These are phyloP conservation scores for Diphasiastrum complanatum DNA, from an alignment of 83 land plant species.

Conservation along the genomic window DNA sequence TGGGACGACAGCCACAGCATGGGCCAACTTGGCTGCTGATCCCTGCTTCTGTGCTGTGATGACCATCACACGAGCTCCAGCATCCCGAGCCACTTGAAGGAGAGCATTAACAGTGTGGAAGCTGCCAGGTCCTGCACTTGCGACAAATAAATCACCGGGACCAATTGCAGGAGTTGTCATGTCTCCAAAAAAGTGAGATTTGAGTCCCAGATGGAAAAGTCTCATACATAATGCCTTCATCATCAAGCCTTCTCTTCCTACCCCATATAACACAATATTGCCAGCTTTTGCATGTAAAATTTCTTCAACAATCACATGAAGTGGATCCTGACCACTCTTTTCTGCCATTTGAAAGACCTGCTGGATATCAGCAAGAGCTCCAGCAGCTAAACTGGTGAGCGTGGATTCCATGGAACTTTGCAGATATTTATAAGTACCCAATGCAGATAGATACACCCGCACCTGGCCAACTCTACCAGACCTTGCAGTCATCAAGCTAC, in stretches of 20 bases:
- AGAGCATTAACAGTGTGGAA: conserved; percentile 87
- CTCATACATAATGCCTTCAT: conserved; percentile 79
- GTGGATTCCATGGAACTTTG: too few species aligned
- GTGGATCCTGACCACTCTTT: too few species aligned
- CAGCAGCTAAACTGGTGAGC: too few species aligned
- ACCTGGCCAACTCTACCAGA: too few species aligned
- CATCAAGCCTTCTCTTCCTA: conserved; percentile 92
- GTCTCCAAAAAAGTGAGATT: conserved; percentile 60
- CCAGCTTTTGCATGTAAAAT: too few species aligned
- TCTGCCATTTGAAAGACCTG: too few species aligned
- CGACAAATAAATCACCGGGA: conserved; percentile 59
- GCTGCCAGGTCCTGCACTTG: conserved; percentile 90
- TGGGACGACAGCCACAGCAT: conserved; percentile 46
- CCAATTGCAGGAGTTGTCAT: conserved; percentile 60
- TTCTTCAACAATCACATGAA: too few species aligned
- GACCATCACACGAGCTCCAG: conserved; percentile 59
- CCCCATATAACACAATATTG: conserved; percentile 83
- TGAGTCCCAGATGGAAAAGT: conserved; percentile 79
- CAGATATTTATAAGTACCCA: too few species aligned
- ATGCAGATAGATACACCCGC: too few species aligned
- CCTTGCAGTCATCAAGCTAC: too few species aligned
- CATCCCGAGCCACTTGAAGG: conserved; percentile 40
- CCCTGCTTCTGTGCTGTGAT: conserved; percentile 68
- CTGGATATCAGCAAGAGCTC: too few species aligned
- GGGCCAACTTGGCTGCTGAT: conserved; percentile 33